Evolutionary conservation across 371 early-diverging fungal genomes (phyloP), one percentile per base, ranked within the genome.

Genomic region (Apophysomyces variabilis): DNA sequence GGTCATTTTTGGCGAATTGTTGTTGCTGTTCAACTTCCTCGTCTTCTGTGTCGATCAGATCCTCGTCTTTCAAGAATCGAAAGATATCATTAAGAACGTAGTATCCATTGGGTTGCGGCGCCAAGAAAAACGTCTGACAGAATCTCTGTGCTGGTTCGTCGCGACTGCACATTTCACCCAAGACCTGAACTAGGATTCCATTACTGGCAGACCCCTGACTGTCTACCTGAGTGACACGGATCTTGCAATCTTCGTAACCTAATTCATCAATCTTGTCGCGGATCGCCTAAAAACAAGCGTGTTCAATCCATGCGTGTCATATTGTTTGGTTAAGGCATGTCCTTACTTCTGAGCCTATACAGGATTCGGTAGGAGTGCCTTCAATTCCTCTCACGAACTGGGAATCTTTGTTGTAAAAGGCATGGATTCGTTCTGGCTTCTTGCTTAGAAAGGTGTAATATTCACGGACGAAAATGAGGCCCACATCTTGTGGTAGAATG

Each of bases 11-110:
- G 54, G 44, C 58, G 18, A 16, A 41, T 35, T 21, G 21, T 21
- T 50, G 54, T 5, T 50, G 21, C 21, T 50, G 54, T 21, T 50
- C 54, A 50, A 7, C 21, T 50, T 50, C 68, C 36, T 58, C 60
- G 18, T 80, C 82, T 4, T 76, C 68, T 3, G 82, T 21, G 7
- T 50, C 54, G 6, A 9, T 9, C 21, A 26, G 21, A 5, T 50
- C 72, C 60, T 92, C 94, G 35, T 97, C 97, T 75, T 91, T 92
- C 66, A 97, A 74, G 83, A 90, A 98, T 58, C 98, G 91, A 82
- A 97, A 91, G 64, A 98, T 95, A 75, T 97, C 97, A 76, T 96
- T 97, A 76, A 92, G 78, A 36, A 97, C 94, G 74, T 89, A 96
- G 79, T 91, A 98, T 13, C 97, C 96, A 61, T 88, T 88, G 21